Evolutionary conservation across 805 yeast species (phyloP).

Genomic region (Nakazawaea ernobii): DNA sequence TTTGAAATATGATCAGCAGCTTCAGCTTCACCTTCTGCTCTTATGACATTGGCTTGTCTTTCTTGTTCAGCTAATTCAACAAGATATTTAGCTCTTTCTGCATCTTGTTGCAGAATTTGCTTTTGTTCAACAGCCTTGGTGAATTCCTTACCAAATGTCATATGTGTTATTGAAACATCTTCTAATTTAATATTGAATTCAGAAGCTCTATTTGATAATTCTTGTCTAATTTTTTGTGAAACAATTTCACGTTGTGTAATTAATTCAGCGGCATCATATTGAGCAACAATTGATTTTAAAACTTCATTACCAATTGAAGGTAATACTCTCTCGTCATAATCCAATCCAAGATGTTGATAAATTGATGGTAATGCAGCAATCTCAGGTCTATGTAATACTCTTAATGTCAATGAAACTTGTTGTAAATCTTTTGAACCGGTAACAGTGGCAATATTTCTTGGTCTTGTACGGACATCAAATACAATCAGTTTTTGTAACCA

Average conservation of each 20-base stretch:
- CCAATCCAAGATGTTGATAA: constrained; percentile 87
- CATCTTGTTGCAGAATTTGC: constrained; percentile 99
- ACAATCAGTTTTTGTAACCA: constrained; percentile 92
- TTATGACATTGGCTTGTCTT: constrained; percentile 86
- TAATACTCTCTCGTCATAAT: constrained; percentile 90
- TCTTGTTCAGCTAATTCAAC: constrained; percentile 98
- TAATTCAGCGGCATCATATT: constrained; percentile 92
- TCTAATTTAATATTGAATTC: constrained; percentile 91
- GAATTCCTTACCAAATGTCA: constrained; percentile 95
- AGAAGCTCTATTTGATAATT: constrained; percentile 71
- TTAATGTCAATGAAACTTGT: constrained; percentile 86
- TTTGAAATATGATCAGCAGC: constrained; percentile 93
- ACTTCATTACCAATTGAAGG: constrained; percentile 94
- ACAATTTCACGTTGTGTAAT: constrained; percentile 97
- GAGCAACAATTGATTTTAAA: constrained; percentile 84
- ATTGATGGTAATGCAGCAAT: constrained; percentile 75
- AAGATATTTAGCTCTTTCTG: constrained; percentile 89
- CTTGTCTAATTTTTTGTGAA: constrained; percentile 81
- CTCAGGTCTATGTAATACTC: constrained; percentile 93
- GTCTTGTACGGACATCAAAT: constrained; percentile 92
- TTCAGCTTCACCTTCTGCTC: constrained; percentile 99
- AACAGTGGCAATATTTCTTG: constrained; percentile 86
- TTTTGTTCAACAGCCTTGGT: constrained; percentile 98
- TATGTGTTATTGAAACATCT: constrained; percentile 96
- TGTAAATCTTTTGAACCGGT: constrained; percentile 98